A percentile compares a stretch with the other conserved stretches of the same genome.
phyloP scores from a whole-genome alignment of 2,329 filamentous ascomycete species.

The Penicillium expansum region DNA sequence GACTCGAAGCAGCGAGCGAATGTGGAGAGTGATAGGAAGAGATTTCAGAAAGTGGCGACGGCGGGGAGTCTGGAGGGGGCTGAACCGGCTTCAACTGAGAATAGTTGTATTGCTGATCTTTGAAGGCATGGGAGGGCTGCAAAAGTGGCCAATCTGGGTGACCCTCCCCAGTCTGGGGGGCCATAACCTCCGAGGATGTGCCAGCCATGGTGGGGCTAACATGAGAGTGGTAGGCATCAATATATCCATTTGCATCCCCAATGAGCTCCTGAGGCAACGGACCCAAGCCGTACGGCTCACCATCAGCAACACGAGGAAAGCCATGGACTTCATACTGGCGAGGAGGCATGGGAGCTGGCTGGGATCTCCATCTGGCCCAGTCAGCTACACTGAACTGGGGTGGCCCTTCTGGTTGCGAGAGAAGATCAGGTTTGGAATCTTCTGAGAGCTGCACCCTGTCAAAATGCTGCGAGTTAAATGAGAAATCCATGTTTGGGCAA shows the following conservation, averaged over 20 bases:
- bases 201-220: neutral
- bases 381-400: constrained; percentile 13
- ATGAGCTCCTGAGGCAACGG: neutral
- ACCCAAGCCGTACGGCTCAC: constrained; percentile 4
- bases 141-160: neutral
- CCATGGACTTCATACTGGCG: constrained; percentile 16
- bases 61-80: constrained; percentile 8
- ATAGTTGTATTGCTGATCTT: neutral
- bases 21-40: constrained; percentile 23
- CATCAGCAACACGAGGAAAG: neutral
- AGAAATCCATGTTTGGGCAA: constrained; percentile 23
- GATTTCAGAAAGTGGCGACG: constrained; percentile 24
- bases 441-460: constrained; percentile 23
- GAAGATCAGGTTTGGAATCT: constrained; percentile 17
- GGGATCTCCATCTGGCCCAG: constrained; percentile 27
- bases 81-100: constrained; percentile 8
- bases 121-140: neutral
- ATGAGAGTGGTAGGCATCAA: neutral
- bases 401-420: constrained; percentile 19
- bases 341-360: constrained; percentile 16
- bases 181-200: neutral
- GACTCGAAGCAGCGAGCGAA: constrained; percentile 7
- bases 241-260: neutral
- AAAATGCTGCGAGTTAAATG: constrained; percentile 18
- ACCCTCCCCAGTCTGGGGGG: neutral